Conservation (phyloP, 1,284 basidiomycete species). For the Puccinia horiana region DNA sequence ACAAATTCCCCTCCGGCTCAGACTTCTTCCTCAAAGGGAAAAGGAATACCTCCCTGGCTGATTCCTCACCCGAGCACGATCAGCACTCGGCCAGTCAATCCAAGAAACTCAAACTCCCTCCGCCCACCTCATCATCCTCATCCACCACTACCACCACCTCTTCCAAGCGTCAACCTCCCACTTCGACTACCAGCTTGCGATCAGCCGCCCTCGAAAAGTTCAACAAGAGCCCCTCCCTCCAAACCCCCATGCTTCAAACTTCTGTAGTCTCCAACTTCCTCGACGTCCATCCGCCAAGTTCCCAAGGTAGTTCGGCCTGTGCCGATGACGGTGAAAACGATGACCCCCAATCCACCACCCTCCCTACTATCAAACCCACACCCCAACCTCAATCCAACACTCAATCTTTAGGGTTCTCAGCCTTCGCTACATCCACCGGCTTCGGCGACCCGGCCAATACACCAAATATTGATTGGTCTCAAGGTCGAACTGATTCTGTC, state of each 20-base stretch:
- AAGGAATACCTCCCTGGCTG: slow-evolving; percentile 32
- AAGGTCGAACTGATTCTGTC: neutral
- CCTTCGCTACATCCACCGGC: slow-evolving; percentile 21
- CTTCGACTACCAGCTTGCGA: slow-evolving; percentile 27
- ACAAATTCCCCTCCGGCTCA: slow-evolving; percentile 43
- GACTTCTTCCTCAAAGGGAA: slow-evolving; percentile 49
- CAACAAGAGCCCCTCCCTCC: slow-evolving; percentile 29
- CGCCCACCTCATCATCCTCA: neutral
- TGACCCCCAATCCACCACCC: neutral
- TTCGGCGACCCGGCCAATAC: slow-evolving; percentile 6
- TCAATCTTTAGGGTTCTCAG: slow-evolving; percentile 32
- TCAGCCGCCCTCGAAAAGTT: slow-evolving; percentile 36
- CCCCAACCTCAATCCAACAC: neutral
- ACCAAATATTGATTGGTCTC: slow-evolving; percentile 13
- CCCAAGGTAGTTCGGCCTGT: slow-evolving; percentile 26
- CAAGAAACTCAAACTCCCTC: slow-evolving; percentile 40
- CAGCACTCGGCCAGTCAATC: slow-evolving; percentile 19
- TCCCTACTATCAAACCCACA: neutral
- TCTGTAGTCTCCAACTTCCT: neutral
- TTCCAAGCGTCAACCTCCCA: neutral
- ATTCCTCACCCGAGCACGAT: slow-evolving; percentile 8
- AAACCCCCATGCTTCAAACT: neutral
- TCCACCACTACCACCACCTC: neutral
- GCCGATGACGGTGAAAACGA: slow-evolving; percentile 42
- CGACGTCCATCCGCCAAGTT: slow-evolving; percentile 5